Evolutionary conservation across 805 yeast genomes (phyloP), one percentile per base, ranked within the genome.

Genomic region (Saturnispora serradocipensis): DNA sequence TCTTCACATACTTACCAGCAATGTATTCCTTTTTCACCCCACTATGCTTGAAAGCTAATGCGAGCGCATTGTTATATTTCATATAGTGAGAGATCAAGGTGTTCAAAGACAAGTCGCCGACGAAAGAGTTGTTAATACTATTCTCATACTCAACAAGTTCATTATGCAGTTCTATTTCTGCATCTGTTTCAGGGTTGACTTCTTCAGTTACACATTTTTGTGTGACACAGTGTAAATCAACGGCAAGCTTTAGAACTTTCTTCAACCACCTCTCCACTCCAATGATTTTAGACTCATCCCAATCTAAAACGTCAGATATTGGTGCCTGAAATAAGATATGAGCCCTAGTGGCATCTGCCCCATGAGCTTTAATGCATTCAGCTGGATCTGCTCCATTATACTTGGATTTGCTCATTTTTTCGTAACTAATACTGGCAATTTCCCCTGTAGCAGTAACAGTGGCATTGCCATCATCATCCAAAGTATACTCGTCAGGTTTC

Each of bases 381-480:
- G 73, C 78, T 1, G 98, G 98, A 62, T 91, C 96, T 2, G 87
- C 95, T 15, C 99, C 99, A 61, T 93, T 93, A 62, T 81, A 83
- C 62, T 93, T 93, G 0, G 97, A 90, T 67, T 93, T 93, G 2
- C 97, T 90, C 99, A 93, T 93, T 63, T 93, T 93, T 62, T 93
- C 98, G 62, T 66, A 88, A 0, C 87, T 70, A 1, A 86, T 64
- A 0, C 54, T 51, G 0, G 96, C 88, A 0, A 61, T 54, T 35
- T 64, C 60, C 1, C 84, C 85, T 0, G 84, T 72, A 0, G 65
- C 73, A 32, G 61, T 73, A 8, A 86, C 72, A 4, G 66, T 58
- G 2, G 84, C 83, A 2, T 64, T 65, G 0, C 75, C 66, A 48
- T 72, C 69, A 0, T 70, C 51, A 10, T 54, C 46, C 3, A 65